Conservation (phyloP, 495 filamentous ascomycete species). For the Talaromyces nanjingensis region DNA sequence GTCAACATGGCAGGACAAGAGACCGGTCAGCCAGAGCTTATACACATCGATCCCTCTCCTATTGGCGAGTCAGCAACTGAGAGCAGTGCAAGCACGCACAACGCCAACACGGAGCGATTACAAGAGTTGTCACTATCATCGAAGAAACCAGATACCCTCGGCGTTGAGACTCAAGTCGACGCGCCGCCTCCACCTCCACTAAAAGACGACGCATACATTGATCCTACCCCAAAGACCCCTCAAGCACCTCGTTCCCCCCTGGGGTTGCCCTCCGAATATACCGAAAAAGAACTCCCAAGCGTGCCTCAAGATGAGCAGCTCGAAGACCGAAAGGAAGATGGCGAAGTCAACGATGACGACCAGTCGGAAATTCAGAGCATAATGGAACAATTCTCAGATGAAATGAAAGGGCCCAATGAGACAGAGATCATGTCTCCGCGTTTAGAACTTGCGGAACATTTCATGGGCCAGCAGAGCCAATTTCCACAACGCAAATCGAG, state of each 20-base stretch:
- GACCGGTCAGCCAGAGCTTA: neutral
- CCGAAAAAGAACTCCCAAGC: constrained; percentile 47
- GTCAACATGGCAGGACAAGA: constrained; percentile 8
- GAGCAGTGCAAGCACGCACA: neutral
- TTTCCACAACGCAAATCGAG: constrained; percentile 82
- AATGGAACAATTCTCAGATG: constrained; percentile 77
- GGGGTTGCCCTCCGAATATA: constrained; percentile 32
- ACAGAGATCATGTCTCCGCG: constrained; percentile 80
- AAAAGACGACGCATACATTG: constrained; percentile 53
- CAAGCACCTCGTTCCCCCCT: constrained; percentile 41
- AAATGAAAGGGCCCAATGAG: constrained; percentile 54
- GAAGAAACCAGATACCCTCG: constrained; percentile 13
- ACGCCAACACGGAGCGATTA: constrained; percentile 16
- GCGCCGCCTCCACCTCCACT: constrained; percentile 32
- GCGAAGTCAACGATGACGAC: constrained; percentile 57
- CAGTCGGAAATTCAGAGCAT: constrained; percentile 90
- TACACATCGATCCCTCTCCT: constrained; percentile 6
- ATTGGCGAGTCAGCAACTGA: neutral
- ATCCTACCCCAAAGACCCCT: constrained; percentile 58
- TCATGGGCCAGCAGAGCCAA: constrained; percentile 53
- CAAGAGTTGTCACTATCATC: constrained; percentile 30
- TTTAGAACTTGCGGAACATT: constrained; percentile 63
- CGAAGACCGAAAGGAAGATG: constrained; percentile 22
- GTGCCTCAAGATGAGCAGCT: constrained; percentile 46
- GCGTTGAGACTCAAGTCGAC: constrained; percentile 13